phyloP scores from a whole-genome alignment of 192 early-diverging fungal species.

The Allomyces javanicus region DNA sequence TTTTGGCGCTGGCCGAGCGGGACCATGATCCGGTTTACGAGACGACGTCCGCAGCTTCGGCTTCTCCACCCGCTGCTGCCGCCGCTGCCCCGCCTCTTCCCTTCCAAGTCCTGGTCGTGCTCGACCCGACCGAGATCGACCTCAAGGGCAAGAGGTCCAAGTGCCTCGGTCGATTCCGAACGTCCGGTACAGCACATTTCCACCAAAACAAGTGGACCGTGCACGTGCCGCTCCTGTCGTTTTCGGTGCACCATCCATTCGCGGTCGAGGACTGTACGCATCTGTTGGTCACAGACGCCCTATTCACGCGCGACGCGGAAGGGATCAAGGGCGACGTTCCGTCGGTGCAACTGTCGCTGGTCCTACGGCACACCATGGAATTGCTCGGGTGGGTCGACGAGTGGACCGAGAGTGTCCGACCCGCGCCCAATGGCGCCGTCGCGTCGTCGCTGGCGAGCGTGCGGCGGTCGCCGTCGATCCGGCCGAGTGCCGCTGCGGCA shows the following conservation, averaged over 20 bases:
- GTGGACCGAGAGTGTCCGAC: neutral
- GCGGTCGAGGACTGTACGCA: neutral
- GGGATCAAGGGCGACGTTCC: neutral
- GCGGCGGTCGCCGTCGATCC: too few species aligned
- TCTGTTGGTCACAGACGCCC: neutral
- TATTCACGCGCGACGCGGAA: neutral
- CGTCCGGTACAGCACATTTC: too few species aligned
- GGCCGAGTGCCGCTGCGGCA: too few species aligned
- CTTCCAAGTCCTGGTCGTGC: neutral
- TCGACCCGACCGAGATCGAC: neutral
- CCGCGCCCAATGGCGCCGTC: too few species aligned
- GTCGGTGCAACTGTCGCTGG: neutral
- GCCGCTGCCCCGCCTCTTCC: neutral
- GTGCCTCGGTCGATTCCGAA: neutral
- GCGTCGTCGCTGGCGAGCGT: too few species aligned
- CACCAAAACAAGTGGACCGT: too few species aligned
- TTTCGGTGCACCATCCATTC: neutral
- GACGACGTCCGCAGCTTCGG: too few species aligned
- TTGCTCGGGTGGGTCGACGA: neutral
- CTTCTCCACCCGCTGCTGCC: too few species aligned
- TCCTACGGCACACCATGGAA: neutral
- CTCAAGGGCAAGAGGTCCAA: neutral
- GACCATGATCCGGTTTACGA: too few species aligned
- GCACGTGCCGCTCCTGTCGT: too few species aligned
- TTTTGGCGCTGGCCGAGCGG: too few species aligned